Evolutionary conservation across 2,329 filamentous ascomycete species (phyloP), one percentile per base, ranked within the genome.

Genomic region (Dothideomycetes sp.): DNA sequence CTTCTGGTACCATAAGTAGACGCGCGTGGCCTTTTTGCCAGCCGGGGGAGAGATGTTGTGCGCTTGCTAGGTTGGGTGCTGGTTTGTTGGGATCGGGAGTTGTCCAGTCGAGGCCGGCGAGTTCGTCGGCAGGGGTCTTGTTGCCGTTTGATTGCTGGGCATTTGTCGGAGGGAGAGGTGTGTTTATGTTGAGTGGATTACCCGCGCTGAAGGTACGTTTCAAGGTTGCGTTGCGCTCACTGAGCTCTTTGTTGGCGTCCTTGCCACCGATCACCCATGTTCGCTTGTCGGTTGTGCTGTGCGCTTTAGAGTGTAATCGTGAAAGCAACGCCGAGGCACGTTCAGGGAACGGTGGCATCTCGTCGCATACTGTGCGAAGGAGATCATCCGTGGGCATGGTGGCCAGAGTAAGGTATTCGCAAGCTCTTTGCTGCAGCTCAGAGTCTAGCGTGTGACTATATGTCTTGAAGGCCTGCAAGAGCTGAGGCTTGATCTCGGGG

Each of bases 181-280:
- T 65, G 0, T 67, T 66, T 17, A 69, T 51, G 56, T 41, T 15
- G 2, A 43, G 41, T 12, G 30, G 3, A 13, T 38, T 40, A 10
- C 35, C 35, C 45, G 62, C 64, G 49, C 79, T 94, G 56, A 95
- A 94, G 1, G 84, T 82, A 51, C 89, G 80, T 67, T 89, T 94
- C 43, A 95, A 72, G 10, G 84, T 84, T 9, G 80, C 80, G 46
- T 82, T 82, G 61, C 91, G 85, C 20, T 80, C 80, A 63, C 95
- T 74, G 31, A 78, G 70, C 55, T 94, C 86, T 1, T 78, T 70
- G 58, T 95, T 95, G 43, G 88, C 89, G 58, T 93, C 87, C 65
- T 94, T 95, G 45, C 87, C 89, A 47, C 89, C 89, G n/a, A 96
- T 84, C 18, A 95, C 81, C 91, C 91, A 98, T 2, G 91, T 96